Evolutionary conservation across 2,329 filamentous ascomycete species (phyloP).

Genomic region (Harringtonia aguacate): DNA sequence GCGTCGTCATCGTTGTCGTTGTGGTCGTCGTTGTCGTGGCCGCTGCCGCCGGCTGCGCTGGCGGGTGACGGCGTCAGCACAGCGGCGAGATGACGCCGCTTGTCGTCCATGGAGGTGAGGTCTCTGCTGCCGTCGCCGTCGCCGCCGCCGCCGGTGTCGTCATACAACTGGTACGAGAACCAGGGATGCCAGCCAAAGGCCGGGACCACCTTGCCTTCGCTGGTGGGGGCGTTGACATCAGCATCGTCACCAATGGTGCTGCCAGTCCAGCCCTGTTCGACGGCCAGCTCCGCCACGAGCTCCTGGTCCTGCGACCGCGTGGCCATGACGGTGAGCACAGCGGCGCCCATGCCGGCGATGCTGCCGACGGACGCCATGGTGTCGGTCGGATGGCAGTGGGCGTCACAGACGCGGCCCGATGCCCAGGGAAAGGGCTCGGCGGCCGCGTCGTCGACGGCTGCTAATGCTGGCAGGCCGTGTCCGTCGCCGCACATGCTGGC

Average conservation of each 20-base stretch:
- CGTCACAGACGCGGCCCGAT: slow-evolving; percentile 55
- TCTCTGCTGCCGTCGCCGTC: not conserved
- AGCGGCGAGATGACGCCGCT: slow-evolving; percentile 51
- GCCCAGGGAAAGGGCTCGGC: slow-evolving; percentile 56
- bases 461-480: not conserved
- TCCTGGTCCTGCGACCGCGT: slow-evolving; percentile 66
- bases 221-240: slow-evolving; percentile 15
- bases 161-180: slow-evolving; percentile 70
- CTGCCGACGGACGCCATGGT: slow-evolving; percentile 50
- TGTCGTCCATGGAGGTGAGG: slow-evolving; percentile 20
- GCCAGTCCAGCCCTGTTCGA: slow-evolving; percentile 38
- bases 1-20: no score
- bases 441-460: slow-evolving; percentile 10
- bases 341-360: slow-evolving; percentile 56
- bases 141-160: slow-evolving; percentile 32
- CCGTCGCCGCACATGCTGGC: not conserved
- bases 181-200: slow-evolving; percentile 85
- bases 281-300: slow-evolving; percentile 54
- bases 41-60: slow-evolving; percentile 20
- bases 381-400: slow-evolving; percentile 78
- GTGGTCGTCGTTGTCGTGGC: no score
- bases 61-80: slow-evolving; percentile 48
- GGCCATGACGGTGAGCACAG: slow-evolving; percentile 63
- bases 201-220: slow-evolving; percentile 36
- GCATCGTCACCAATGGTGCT: no score